phyloP scores from a whole-genome alignment of 495 filamentous ascomycete species.

The Aspergillus biplanus region DNA sequence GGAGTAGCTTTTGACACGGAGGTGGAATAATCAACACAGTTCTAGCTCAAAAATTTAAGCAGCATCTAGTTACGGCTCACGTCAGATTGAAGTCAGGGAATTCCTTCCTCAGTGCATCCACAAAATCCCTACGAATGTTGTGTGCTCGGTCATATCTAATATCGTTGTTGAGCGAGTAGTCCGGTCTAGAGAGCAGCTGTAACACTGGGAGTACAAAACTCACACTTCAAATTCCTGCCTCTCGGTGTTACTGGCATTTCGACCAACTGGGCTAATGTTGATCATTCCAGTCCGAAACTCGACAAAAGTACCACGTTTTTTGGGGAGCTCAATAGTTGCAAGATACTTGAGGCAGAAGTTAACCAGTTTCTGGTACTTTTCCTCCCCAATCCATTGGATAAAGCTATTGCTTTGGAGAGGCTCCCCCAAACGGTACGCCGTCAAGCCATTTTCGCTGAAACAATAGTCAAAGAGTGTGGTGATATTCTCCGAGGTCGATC shows the following conservation, averaged over 20 bases:
- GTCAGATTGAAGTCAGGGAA: conserved; percentile 85
- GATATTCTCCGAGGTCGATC: conserved; percentile 62
- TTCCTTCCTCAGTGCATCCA: conserved; percentile 73
- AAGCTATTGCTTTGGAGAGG: conserved; percentile 76
- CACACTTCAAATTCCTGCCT: conserved; percentile 72
- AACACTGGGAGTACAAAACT: conserved; percentile 19
- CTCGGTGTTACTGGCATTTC: conserved; percentile 83
- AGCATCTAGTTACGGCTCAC: conserved; percentile 51
- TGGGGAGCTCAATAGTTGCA: conserved; percentile 78
- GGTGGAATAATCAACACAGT: background rate
- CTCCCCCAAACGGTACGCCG: conserved; percentile 79
- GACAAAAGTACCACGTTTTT: conserved; percentile 94
- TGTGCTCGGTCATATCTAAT: conserved; percentile 71
- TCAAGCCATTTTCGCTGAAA: conserved; percentile 94
- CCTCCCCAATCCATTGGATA: conserved; percentile 91
- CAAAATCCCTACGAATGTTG: conserved; percentile 71
- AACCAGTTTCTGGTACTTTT: conserved; percentile 85
- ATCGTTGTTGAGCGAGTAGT: conserved; percentile 21
- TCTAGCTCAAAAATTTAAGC: background rate
- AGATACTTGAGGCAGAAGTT: conserved; percentile 88
- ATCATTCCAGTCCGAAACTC: conserved; percentile 98
- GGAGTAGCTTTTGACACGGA: conserved; percentile 65
- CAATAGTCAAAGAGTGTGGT: conserved; percentile 91
- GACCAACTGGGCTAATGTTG: conserved; percentile 89
- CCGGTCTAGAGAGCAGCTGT: background rate